phyloP scores from a whole-genome alignment of 805 yeast species.

The Spathaspora gorwiae region DNA sequence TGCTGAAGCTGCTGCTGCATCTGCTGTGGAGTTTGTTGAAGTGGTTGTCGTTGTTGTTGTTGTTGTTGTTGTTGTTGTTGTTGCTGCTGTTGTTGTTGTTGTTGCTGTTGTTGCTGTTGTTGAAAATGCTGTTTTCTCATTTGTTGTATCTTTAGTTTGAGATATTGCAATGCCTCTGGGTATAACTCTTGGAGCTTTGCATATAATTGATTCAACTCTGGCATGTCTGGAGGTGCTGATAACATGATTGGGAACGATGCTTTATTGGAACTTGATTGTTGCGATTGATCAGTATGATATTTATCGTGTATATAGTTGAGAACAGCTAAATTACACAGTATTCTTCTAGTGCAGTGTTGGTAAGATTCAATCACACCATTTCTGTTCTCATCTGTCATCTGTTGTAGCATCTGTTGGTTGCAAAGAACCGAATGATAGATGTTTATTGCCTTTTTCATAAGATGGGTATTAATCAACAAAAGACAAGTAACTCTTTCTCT shows the following conservation, averaged over 20 bases:
- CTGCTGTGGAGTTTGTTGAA: conserved; percentile 4
- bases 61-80: conserved; percentile 8
- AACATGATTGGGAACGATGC: conserved; percentile 45
- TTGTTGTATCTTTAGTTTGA: conserved; percentile 37
- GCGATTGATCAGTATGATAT: conserved; percentile 28
- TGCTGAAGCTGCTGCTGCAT: conserved; percentile 8
- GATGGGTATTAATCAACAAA: conserved; percentile 38
- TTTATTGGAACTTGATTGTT: conserved; percentile 19
- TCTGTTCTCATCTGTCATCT: conserved; percentile 27
- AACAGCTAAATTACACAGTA: conserved; percentile 40
- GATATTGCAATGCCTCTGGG: conserved; percentile 48
- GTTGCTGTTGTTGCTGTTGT: conserved; percentile 9
- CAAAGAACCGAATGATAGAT: conserved; percentile 31
- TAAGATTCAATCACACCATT: conserved; percentile 31
- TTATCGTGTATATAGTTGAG: conserved; percentile 35
- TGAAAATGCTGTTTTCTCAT: conserved; percentile 28
- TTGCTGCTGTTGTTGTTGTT: conserved; percentile 6
- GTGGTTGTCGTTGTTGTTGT: conserved; percentile 10
- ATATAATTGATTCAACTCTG: conserved; percentile 47
- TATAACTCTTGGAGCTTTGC: conserved; percentile 45
- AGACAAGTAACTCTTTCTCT: conserved; percentile 41
- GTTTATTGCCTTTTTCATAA: conserved; percentile 36
- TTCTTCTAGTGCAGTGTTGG: conserved; percentile 36
- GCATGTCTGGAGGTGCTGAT: conserved; percentile 52
- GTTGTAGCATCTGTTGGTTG: conserved; percentile 30